Evolutionary conservation across 148 eudicot genomes (phyloP).

Genomic region (Persicaria maculosa): DNA sequence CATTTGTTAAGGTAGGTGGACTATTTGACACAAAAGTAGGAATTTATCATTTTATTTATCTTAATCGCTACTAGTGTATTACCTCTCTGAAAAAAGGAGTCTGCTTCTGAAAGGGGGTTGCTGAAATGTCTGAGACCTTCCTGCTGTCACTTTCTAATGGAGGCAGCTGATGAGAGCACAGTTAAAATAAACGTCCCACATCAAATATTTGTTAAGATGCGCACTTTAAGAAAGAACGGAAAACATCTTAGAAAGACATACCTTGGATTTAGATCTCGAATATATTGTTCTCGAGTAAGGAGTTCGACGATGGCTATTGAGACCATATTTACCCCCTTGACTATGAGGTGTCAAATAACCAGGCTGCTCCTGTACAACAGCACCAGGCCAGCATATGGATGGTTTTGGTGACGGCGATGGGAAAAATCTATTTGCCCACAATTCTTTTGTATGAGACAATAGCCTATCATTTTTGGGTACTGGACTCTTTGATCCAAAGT

Average conservation of each 20-base stretch:
- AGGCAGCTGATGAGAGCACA: constrained; percentile 31
- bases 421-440: constrained; percentile 30
- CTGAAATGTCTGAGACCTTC: constrained; percentile 24
- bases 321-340: constrained; percentile 46
- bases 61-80: constrained; percentile 1
- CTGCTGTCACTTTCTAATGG: constrained; percentile 41
- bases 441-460: constrained; percentile 24
- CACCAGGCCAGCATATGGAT: constrained; percentile 85
- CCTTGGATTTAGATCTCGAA: constrained; percentile 62
- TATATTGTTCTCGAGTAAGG: constrained; percentile 75
- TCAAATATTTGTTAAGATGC: neutral
- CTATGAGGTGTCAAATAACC: constrained; percentile 53
- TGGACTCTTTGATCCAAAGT: constrained; percentile 27
- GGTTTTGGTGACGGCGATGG: constrained; percentile 50
- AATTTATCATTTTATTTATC: neutral
- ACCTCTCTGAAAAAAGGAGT: constrained; percentile 59
- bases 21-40: neutral
- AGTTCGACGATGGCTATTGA: constrained; percentile 46
- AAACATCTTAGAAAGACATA: constrained; percentile 13
- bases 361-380: constrained; percentile 51
- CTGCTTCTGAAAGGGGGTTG: constrained; percentile 39
- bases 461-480: constrained; percentile 26
- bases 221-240: neutral
- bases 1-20: neutral
- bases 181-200: constrained; percentile 8